Percentiles rank a stretch among this genome's conserved stretches.
These are phyloP conservation scores for Hysterangium stoloniferum DNA, from an alignment of 768 basidiomycete genomes.

Conservation along the genomic window DNA sequence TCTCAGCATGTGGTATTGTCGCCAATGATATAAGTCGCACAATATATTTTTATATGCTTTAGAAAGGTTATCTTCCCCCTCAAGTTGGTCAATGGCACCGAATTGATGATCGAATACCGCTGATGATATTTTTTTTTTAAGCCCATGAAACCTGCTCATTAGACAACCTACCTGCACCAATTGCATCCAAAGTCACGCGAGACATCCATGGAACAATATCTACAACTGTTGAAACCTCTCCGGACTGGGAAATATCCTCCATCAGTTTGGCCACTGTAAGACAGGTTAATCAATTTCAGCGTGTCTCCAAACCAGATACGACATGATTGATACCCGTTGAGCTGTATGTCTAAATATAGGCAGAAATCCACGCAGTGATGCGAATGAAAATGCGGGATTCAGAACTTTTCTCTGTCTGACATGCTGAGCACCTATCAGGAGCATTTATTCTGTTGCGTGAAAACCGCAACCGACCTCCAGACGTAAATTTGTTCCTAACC, in stretches of 20 bases:
- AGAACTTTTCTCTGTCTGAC: conserved; percentile 9
- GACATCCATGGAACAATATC: conserved; percentile 8
- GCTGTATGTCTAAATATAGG: conserved; percentile 10
- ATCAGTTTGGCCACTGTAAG: background rate
- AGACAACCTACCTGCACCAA: conserved; percentile 11
- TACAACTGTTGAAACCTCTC: background rate
- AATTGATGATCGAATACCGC: no score
- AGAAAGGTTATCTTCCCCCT: no score
- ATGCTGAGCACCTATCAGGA: background rate
- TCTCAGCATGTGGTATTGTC: no score
- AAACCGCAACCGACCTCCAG: background rate
- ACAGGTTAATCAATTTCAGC: background rate
- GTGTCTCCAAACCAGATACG: no score
- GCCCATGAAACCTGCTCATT: no score
- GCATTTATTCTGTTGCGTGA: conserved; percentile 12
- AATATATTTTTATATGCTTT: no score
- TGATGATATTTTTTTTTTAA: no score
- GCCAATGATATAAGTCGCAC: no score
- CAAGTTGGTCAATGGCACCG: no score
- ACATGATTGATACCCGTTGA: conserved; percentile 5
- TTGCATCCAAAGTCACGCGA: conserved; percentile 8
- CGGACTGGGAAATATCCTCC: background rate
- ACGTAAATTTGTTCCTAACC: conserved; percentile 1
- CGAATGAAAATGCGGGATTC: conserved; percentile 8
- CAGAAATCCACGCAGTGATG: background rate